These are phyloP conservation scores for Penicillium italicum DNA, from an alignment of 2,329 filamentous ascomycete genomes.

Conservation along the genomic window DNA sequence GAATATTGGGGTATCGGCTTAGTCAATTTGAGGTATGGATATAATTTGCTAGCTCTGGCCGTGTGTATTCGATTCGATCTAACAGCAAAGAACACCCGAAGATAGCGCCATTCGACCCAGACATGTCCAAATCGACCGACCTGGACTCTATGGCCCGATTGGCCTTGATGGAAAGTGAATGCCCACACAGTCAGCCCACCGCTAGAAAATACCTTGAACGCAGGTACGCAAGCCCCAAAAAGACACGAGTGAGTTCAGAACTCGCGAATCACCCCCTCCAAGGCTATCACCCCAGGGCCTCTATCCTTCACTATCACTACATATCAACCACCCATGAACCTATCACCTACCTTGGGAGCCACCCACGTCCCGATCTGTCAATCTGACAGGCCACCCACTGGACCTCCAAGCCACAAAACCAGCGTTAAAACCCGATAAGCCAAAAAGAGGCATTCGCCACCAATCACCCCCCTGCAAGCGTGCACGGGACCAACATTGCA, in stretches of 20 bases:
- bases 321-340: neutral
- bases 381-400: neutral
- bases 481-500: constrained; percentile 1
- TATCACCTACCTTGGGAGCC: neutral
- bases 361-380: neutral
- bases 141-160: neutral
- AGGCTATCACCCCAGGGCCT: neutral
- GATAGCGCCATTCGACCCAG: neutral
- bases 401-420: neutral
- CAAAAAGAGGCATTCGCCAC: neutral
- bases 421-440: neutral
- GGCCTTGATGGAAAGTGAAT: neutral
- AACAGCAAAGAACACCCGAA: neutral
- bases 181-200: neutral
- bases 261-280: neutral
- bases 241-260: neutral
- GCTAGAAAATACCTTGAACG: neutral
- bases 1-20: neutral
- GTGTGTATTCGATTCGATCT: neutral
- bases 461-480: neutral
- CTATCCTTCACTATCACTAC: neutral
- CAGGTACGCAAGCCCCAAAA: neutral
- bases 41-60: neutral
- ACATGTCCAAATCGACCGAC: neutral
- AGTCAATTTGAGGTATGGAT: neutral